phyloP scores from a whole-genome alignment of 140 eudicot genomes.

The Cichorium intybus region DNA sequence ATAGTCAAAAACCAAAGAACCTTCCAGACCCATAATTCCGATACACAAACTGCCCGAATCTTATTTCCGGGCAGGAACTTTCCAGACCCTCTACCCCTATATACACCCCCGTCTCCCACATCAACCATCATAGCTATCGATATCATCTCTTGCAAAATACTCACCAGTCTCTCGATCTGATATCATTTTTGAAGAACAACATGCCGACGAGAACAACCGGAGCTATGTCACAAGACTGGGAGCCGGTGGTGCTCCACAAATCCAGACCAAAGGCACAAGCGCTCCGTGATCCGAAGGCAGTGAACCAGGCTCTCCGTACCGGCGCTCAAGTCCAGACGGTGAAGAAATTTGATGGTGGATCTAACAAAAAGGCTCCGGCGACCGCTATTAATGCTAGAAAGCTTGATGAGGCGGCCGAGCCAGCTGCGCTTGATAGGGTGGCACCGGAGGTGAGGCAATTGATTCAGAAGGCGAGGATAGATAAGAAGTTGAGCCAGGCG shows the following conservation, averaged over 20 bases:
- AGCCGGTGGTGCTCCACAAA: conserved; percentile 70
- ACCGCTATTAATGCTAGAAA: conserved; percentile 51
- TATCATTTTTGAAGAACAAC: background rate
- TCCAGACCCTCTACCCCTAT: conserved; percentile 34
- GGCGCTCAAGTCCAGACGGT: conserved; percentile 59
- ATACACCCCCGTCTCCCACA: background rate
- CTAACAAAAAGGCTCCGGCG: conserved; percentile 49
- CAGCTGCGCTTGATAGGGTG: conserved; percentile 53
- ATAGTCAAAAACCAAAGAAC: background rate
- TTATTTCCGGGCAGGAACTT: conserved; percentile 7
- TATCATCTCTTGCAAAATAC: background rate
- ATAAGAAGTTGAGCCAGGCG: conserved; percentile 63
- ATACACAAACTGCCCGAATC: background rate
- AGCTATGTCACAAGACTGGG: conserved; percentile 58
- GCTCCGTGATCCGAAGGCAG: conserved; percentile 52
- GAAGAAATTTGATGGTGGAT: conserved; percentile 55
- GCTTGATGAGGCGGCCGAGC: conserved; percentile 63
- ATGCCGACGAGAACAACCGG: conserved; percentile 58
- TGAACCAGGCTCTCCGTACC: conserved; percentile 57
- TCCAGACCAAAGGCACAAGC: conserved; percentile 41
- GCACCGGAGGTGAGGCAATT: conserved; percentile 49
- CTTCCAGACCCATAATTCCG: background rate
- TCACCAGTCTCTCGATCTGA: background rate
- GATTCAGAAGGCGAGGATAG: conserved; percentile 68
- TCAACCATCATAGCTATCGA: background rate